phyloP scores from a whole-genome alignment of 208 protist genomes.

The Wallacemonas collosoma region DNA sequence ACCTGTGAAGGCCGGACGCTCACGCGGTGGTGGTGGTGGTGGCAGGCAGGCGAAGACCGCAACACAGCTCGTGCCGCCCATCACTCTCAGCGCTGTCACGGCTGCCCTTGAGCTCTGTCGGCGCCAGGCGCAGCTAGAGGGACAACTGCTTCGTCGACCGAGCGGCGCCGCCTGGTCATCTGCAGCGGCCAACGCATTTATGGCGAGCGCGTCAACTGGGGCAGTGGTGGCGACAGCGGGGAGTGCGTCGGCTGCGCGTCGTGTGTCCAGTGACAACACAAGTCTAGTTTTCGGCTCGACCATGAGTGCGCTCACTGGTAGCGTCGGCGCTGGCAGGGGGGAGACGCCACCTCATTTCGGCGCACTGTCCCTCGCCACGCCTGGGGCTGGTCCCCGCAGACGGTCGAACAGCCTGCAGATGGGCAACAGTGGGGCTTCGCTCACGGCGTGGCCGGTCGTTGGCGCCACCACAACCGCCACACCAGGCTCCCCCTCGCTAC shows the following conservation, averaged over 20 bases:
- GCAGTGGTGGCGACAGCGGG: background rate
- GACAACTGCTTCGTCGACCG: constrained; percentile 5
- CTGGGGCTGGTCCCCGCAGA: background rate
- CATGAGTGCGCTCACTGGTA: background rate
- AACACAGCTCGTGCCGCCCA: constrained; percentile 1
- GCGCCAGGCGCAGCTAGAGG: constrained; percentile 9
- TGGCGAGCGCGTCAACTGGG: background rate
- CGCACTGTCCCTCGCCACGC: background rate
- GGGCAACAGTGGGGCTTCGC: constrained; percentile 1
- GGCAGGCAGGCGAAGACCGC: background rate
- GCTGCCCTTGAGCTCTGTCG: constrained; percentile 10
- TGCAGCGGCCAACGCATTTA: background rate
- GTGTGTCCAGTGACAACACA: background rate
- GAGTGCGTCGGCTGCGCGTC: background rate
- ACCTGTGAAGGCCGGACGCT: no score
- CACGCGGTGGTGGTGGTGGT: no score
- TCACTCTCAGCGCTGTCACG: constrained; percentile 12
- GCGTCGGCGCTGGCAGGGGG: background rate
- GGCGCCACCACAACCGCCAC: background rate
- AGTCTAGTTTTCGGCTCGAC: background rate
- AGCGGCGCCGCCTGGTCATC: background rate
- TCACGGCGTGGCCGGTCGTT: background rate
- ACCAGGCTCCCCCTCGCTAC: background rate
- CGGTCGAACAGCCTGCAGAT: background rate
- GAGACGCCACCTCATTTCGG: background rate